Evolutionary conservation across 129 eudicot species (phyloP).

Genomic region (Helianthus tuberosus): DNA sequence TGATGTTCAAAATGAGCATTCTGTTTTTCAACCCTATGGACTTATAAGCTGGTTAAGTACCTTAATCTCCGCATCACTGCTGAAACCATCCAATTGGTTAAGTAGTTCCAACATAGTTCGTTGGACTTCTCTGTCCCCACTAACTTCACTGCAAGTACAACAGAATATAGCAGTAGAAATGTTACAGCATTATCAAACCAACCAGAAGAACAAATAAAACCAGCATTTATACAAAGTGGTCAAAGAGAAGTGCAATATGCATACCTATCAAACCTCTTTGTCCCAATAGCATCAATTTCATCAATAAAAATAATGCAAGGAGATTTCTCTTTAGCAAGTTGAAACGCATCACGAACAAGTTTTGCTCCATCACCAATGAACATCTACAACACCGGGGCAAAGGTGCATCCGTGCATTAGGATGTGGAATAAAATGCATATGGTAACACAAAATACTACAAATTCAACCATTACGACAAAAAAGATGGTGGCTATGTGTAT

Average conservation of each 20-base stretch:
- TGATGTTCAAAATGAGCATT: too few species aligned
- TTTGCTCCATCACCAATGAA: slow-evolving; percentile 99
- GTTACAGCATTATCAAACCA: neutral
- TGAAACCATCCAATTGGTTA: slow-evolving; percentile 96
- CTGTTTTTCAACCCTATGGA: neutral
- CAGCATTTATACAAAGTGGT: neutral
- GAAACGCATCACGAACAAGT: slow-evolving; percentile 95
- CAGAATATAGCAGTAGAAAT: neutral
- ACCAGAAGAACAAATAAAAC: neutral
- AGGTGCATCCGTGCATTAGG: neutral
- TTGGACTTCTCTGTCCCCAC: slow-evolving; percentile 97
- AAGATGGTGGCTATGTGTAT: neutral
- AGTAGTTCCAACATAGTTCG: slow-evolving; percentile 92
- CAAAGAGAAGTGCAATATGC: neutral
- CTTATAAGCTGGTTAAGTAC: slow-evolving; percentile 32
- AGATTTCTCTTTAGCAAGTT: slow-evolving; percentile 87
- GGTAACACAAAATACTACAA: neutral
- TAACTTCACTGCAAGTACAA: slow-evolving; percentile 79
- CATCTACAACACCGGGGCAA: slow-evolving; percentile 59
- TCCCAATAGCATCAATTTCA: slow-evolving; percentile 95
- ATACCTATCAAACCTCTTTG: slow-evolving; percentile 90
- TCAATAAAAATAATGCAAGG: slow-evolving; percentile 95
- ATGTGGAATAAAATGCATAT: neutral
- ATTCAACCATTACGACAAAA: neutral
- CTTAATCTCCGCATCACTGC: slow-evolving; percentile 95